These are phyloP conservation scores for Microsporum ferrugineum DNA, from an alignment of 2,329 filamentous ascomycete species.

Conservation along the genomic window DNA sequence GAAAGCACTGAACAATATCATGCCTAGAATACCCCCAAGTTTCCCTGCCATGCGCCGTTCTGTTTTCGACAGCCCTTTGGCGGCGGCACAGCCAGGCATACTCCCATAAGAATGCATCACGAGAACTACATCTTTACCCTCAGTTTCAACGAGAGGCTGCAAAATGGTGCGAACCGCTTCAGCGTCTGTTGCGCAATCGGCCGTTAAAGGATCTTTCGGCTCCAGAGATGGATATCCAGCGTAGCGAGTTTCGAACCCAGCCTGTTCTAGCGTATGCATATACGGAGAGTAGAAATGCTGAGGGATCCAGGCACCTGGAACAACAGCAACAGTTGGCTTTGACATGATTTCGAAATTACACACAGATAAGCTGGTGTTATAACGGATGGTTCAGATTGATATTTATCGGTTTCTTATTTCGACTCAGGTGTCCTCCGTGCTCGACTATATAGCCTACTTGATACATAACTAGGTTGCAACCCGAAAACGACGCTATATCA, in stretches of 20 bases:
- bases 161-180: conserved; percentile 19
- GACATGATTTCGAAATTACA: neutral
- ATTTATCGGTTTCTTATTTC: neutral
- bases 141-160: conserved; percentile 19
- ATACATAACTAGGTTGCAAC: neutral
- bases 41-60: conserved; percentile 2
- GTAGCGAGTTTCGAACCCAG: conserved; percentile 20
- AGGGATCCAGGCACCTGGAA: conserved; percentile 29
- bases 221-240: conserved; percentile 11
- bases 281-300: conserved; percentile 18
- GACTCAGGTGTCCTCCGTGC: neutral
- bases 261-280: conserved; percentile 20
- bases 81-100: conserved; percentile 20
- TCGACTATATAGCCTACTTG: neutral
- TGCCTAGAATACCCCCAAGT: conserved; percentile 5
- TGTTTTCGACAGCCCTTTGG: conserved; percentile 18
- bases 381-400: neutral
- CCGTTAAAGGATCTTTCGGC: neutral
- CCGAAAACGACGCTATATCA: neutral
- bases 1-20: conserved; percentile 8
- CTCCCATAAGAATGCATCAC: conserved; percentile 30
- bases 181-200: conserved; percentile 21
- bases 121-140: conserved; percentile 27
- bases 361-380: neutral
- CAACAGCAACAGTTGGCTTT: conserved; percentile 28